phyloP scores from a whole-genome alignment of 768 basidiomycete genomes.

The Suillus plorans region DNA sequence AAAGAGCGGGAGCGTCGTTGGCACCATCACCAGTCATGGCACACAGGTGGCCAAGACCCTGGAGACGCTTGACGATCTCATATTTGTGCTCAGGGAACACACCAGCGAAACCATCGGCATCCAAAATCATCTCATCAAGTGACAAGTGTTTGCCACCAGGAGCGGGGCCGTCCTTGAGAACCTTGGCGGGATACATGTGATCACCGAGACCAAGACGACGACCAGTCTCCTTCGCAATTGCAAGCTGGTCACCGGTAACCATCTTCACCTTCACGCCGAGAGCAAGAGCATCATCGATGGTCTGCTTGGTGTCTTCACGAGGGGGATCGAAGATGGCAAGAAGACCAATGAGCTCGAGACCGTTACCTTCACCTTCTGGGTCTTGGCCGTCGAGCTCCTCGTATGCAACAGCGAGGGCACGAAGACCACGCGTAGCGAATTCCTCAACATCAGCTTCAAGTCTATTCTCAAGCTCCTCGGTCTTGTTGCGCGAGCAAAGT shows the following conservation, averaged over 20 bases:
- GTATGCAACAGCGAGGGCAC: slow-evolving; percentile 91
- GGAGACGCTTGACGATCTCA: slow-evolving; percentile 98
- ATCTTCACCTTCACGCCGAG: slow-evolving; percentile 99
- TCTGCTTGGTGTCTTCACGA: slow-evolving; percentile 97
- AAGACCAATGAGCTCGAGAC: slow-evolving; percentile 96
- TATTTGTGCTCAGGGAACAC: slow-evolving; percentile 99
- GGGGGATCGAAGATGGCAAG: slow-evolving; percentile 98
- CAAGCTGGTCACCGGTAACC: slow-evolving; percentile 99
- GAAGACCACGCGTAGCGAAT: slow-evolving; percentile 93
- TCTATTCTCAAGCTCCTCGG: slow-evolving; percentile 84
- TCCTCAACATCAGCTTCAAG: slow-evolving; percentile 97
- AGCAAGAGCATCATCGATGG: slow-evolving; percentile 93
- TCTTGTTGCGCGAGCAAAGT: slow-evolving; percentile 97
- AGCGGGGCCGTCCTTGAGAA: slow-evolving; percentile 95
- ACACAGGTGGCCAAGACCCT: slow-evolving; percentile 92
- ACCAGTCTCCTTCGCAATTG: slow-evolving; percentile 98
- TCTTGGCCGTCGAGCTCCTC: slow-evolving; percentile 90
- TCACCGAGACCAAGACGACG: slow-evolving; percentile 97
- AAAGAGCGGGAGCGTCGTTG: slow-evolving; percentile 96
- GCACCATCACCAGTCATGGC: slow-evolving; percentile 99
- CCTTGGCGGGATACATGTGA: slow-evolving; percentile 99
- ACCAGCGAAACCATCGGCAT: slow-evolving; percentile 98
- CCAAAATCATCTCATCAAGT: slow-evolving; percentile 98
- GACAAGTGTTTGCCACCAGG: slow-evolving; percentile 80
- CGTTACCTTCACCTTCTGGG: slow-evolving; percentile 85